Percentiles rank a stretch among this genome's conserved stretches.
Evolutionary conservation across 768 basidiomycete species (phyloP).

Genomic region (Scleroderma bovista): DNA sequence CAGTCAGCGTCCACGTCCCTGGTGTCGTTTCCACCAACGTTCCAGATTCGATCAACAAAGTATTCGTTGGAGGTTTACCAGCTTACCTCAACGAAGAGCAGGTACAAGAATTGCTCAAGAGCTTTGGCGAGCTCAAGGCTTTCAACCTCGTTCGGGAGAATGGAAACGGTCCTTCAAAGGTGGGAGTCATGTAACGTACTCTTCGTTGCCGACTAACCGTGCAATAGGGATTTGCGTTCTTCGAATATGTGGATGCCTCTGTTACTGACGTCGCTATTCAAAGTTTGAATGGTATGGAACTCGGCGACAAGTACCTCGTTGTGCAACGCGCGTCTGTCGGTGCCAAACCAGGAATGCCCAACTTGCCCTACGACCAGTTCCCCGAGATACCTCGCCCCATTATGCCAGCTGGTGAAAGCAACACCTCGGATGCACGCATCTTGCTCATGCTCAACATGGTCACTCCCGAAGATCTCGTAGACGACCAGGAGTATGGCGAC

Average conservation of each 20-base stretch:
- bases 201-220: constrained; percentile 3
- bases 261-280: constrained; percentile 96
- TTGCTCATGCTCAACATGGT: constrained; percentile 99
- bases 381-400: constrained; percentile 83
- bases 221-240: constrained; percentile 93
- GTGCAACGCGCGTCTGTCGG: constrained; percentile 97
- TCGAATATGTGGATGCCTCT: constrained; percentile 87
- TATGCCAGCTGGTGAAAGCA: constrained; percentile 75
- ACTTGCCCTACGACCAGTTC: constrained; percentile 74
- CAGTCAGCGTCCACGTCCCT: constrained; percentile 76
- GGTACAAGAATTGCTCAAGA: constrained; percentile 95
- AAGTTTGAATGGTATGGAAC: constrained; percentile 95
- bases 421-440: constrained; percentile 64
- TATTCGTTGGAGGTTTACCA: constrained; percentile 95
- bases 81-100: constrained; percentile 97
- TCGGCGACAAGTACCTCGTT: constrained; percentile 91
- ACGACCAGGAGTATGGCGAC: constrained; percentile 91
- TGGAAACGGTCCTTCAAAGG: constrained; percentile 84
- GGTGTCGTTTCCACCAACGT: constrained; percentile 96
- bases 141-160: constrained; percentile 98
- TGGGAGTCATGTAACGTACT: constrained; percentile 33
- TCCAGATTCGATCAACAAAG: constrained; percentile 95
- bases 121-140: constrained; percentile 94
- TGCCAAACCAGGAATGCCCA: constrained; percentile 64
- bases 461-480: constrained; percentile 80